Evolutionary conservation across 2,329 filamentous ascomycete genomes (phyloP), one percentile per base, ranked within the genome.

Genomic region (Claviceps arundinis): DNA sequence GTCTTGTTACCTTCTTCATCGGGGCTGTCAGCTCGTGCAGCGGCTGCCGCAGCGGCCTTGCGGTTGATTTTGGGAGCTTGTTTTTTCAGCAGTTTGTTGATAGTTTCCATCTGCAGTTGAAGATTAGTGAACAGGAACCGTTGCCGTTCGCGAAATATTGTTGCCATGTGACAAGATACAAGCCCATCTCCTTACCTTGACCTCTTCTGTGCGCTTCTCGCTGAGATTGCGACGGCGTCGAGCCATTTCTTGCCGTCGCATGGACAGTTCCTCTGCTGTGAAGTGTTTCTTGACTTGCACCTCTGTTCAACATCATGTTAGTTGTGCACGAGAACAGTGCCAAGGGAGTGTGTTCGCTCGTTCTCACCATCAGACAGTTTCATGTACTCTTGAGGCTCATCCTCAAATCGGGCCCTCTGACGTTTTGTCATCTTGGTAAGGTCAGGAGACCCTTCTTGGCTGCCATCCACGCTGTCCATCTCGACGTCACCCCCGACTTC

Each of bases 61-160:
- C 74, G 72, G 57, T 77, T 84, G 52, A 80, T 80, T 67, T 91
- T 90, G 24, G 87, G 84, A 1, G 87, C 85, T 65, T 90, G 87
- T 64, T 90, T 89, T 68, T 89, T 89, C 50, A 93, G 80, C 2
- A 93, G 80, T 61, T 90, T 89, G 73, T 93, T 90, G 76, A 93
- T 91, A 0, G 87, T 93, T 73, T 91, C 87, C 78, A 89, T 87
- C 86, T 90, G 59, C 19, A 49, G 30, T 22, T 6, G 5, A 14
- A 5, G 2, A 24, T 54, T 30, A 54, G 53, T 14, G 19, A 43
- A 48, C 11, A 24, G 16, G n/a, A 4, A 3, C 19, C 26, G 19
- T 30, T 41, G 37, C 9, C 3, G 9, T 34, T 34, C 30, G 30
- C 30, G 9, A 34, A 11, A 34, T 4, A 11, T 11, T 11, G 30